These are phyloP conservation scores for Polytolypa hystricis DNA, from an alignment of 2,329 filamentous ascomycete species.

Conservation along the genomic window DNA sequence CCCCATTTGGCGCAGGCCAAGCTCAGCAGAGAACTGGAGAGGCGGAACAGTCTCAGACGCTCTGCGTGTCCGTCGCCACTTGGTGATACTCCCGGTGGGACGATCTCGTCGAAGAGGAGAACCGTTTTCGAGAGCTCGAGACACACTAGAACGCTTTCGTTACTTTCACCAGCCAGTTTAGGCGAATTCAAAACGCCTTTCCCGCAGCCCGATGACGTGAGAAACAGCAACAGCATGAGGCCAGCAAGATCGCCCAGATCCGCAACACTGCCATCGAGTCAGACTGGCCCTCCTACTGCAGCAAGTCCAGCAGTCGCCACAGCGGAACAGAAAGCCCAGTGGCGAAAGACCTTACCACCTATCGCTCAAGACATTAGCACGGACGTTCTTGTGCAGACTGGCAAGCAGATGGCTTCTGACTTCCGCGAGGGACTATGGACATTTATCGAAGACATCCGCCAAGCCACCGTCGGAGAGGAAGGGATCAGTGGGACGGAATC, in stretches of 20 bases:
- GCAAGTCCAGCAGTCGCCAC: conserved; percentile 16
- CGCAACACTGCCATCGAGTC: conserved; percentile 32
- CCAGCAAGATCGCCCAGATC: conserved; percentile 26
- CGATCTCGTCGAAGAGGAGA: conserved; percentile 34
- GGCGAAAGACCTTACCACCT: conserved; percentile 32
- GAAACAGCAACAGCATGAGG: conserved; percentile 10
- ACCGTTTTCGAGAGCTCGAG: conserved; percentile 56
- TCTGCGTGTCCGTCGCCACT: conserved; percentile 36
- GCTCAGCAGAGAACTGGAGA: conserved; percentile 53
- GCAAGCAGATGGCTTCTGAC: conserved; percentile 77
- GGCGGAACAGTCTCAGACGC: conserved; percentile 56
- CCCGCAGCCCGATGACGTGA: conserved; percentile 10
- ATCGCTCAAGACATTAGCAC: conserved; percentile 26
- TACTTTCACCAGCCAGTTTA: conserved; percentile 55
- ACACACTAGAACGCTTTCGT: conserved; percentile 59
- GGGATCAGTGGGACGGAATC: conserved; percentile 51
- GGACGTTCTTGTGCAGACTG: conserved; percentile 43
- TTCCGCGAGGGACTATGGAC: conserved; percentile 84
- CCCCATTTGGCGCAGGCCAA: conserved; percentile 19
- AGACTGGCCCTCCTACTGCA: conserved; percentile 14
- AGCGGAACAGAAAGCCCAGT: conserved; percentile 29
- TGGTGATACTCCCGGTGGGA: conserved; percentile 15
- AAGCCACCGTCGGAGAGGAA: conserved; percentile 93
- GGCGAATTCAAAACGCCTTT: conserved; percentile 13
- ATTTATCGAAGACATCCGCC: conserved; percentile 88